phyloP scores from a whole-genome alignment of 2,329 filamentous ascomycete species.

The Alternaria arborescens region DNA sequence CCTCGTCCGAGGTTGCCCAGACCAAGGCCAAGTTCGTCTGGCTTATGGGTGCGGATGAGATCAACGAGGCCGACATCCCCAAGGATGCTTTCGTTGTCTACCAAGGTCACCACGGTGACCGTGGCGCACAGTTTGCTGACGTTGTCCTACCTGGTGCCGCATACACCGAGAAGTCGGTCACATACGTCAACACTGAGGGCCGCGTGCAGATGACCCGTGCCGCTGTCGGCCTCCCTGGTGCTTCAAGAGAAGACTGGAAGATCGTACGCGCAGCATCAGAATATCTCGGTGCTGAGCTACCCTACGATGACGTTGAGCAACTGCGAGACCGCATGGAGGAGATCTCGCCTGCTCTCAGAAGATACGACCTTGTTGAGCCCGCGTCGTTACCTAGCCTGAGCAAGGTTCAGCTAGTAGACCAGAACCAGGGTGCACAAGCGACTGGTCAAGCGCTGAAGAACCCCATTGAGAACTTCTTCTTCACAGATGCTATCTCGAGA shows the following conservation, averaged over 20 bases:
- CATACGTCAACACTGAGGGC: constrained; percentile 97
- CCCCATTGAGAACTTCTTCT: constrained; percentile 95
- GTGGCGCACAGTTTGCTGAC: constrained; percentile 90
- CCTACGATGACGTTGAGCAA: constrained; percentile 90
- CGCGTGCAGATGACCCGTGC: constrained; percentile 93
- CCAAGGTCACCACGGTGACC: constrained; percentile 97
- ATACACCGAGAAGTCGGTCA: constrained; percentile 96
- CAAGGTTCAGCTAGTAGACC: constrained; percentile 94
- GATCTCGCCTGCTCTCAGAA: constrained; percentile 87
- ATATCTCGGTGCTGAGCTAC: constrained; percentile 85
- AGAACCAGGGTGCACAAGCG: constrained; percentile 87
- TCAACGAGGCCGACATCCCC: constrained; percentile 84
- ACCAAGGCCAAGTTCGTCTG: constrained; percentile 94
- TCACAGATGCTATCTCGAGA: constrained; percentile 95
- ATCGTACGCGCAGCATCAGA: constrained; percentile 93
- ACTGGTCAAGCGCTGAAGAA: constrained; percentile 79
- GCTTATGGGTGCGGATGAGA: constrained; percentile 94
- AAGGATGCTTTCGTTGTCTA: constrained; percentile 97
- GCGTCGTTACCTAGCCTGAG: constrained; percentile 75
- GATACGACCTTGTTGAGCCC: constrained; percentile 91
- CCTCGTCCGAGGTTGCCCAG: constrained; percentile 80
- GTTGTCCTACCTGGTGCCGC: constrained; percentile 92
- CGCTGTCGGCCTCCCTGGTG: constrained; percentile 87
- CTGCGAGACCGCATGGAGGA: constrained; percentile 94
- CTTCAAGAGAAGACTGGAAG: constrained; percentile 97